Evolutionary conservation across 2,329 filamentous ascomycete genomes (phyloP), one percentile per base, ranked within the genome.

Genomic region (Magnaporthiopsis incrustans): DNA sequence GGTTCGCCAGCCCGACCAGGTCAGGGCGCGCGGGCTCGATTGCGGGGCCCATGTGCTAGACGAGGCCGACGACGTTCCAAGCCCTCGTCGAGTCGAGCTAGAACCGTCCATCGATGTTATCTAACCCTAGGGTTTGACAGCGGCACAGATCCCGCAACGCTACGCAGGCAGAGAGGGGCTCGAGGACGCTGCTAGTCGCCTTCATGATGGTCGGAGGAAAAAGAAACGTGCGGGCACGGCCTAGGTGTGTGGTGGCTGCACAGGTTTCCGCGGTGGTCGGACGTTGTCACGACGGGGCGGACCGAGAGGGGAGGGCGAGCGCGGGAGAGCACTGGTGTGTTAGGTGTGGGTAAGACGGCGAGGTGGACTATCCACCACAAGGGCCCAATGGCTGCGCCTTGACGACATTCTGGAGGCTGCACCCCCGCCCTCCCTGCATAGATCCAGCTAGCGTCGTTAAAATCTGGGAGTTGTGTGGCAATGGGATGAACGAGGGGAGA

Each of bases 41-140:
- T 82, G 79, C 11, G 74, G 71, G 44, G 79, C 75, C 79, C 79
- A 82, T 3, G 75, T 75, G 65, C 82, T 75, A 44, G 75, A 72
- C 68, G 12, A 72, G 66, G 4, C 75, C 79, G 1, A 82, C 70
- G 14, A 82, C 70, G 33, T 82, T 82, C 74, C 69, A 77, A 77
- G 33, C 75, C 76, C 5, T 75, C 76, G 60, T 79, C 75, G 3
- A 81, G 72, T 71, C 1, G 76, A 69, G 56, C 71, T 72, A 77
- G 77, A 81, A 70, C 82, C 78, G 66, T 81, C 81, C 68, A 30
- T 82, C 77, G 61, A 81, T 67, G 66, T 67, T 18, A 67, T 62
- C 60, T 67, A 66, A 44, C 22, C 62, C 35, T 12, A n/a, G 58
- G 27, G 2, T 4, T 3, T 12, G 30, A 18, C 27, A 2, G 22